Conservation (phyloP, 257 asterid species). For the Sherardia arvensis region DNA sequence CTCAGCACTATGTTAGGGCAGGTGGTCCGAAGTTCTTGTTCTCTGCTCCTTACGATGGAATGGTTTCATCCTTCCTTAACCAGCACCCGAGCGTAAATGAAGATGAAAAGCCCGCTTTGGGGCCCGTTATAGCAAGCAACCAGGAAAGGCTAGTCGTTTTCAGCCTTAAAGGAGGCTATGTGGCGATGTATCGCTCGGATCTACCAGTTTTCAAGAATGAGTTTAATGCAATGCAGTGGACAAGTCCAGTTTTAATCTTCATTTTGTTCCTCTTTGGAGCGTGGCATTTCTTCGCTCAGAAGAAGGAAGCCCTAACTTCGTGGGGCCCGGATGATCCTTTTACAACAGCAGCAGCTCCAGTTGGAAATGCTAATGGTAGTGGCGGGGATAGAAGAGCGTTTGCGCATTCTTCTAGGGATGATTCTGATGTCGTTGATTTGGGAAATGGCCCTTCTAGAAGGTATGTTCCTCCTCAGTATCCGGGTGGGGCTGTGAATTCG, state of each 20-base stretch:
- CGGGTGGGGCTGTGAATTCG: constrained; percentile 40
- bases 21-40: constrained; percentile 64
- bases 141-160: constrained; percentile 66
- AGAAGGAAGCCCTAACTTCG: constrained; percentile 79
- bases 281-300: constrained; percentile 83
- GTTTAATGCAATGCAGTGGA: constrained; percentile 74
- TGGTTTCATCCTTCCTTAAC: constrained; percentile 46
- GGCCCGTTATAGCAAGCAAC: constrained; percentile 62
- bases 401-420: constrained; percentile 52
- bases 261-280: constrained; percentile 76
- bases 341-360: not conserved
- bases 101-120: constrained; percentile 14
- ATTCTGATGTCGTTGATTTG: constrained; percentile 50
- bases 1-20: constrained; percentile 74
- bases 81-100: constrained; percentile 27
- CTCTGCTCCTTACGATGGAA: constrained; percentile 55
- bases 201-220: constrained; percentile 73
- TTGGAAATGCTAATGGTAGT: not conserved
- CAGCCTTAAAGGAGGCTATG: constrained; percentile 57
- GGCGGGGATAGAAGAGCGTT: constrained; percentile 42
- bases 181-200: constrained; percentile 73
- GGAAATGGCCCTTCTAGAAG: constrained; percentile 57
- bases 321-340: constrained; percentile 96
- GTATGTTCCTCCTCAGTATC: constrained; percentile 61
- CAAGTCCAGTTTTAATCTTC: constrained; percentile 79